Evolutionary conservation across 164 flowering plant genomes (phyloP).

Genomic region (Nelumbo lutea): DNA sequence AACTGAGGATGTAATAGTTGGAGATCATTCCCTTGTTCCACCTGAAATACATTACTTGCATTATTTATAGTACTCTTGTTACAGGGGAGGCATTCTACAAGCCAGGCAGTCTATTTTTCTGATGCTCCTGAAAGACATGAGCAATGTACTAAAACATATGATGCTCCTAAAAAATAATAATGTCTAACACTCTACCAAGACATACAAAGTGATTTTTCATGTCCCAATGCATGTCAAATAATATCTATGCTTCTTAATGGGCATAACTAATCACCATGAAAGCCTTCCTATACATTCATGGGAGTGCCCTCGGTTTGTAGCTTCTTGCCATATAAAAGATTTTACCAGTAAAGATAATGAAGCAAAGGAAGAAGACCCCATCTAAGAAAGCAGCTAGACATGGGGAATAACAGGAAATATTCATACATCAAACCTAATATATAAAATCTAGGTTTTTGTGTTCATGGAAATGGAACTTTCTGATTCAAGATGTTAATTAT

Average conservation of each 20-base stretch:
- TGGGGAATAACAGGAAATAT: too few relatives aligned
- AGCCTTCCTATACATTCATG: too few relatives aligned
- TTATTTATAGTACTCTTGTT: conserved; percentile 3
- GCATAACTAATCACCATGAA: background rate
- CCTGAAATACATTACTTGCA: conserved; percentile 16
- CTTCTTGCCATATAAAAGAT: too few relatives aligned
- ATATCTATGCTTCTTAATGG: background rate
- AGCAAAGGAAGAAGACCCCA: too few relatives aligned
- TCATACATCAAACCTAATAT: background rate
- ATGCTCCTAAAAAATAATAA: background rate
- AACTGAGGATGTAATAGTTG: conserved; percentile 13
- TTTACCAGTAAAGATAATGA: too few relatives aligned
- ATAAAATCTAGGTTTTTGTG: too few relatives aligned
- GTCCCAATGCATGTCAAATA: too few relatives aligned
- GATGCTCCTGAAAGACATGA: conserved; percentile 16
- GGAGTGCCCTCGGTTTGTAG: too few relatives aligned
- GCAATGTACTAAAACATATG: background rate
- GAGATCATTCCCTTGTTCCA: conserved; percentile 19
- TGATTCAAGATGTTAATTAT: background rate
- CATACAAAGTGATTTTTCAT: background rate
- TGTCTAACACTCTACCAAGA: background rate
- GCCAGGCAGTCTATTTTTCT: conserved; percentile 11
- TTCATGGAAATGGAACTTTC: too few relatives aligned
- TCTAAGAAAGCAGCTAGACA: too few relatives aligned
- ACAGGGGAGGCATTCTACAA: conserved; percentile 3